Conservation (phyloP, 169 alveolate genomes). For the Cryptosporidium xiaoi region DNA sequence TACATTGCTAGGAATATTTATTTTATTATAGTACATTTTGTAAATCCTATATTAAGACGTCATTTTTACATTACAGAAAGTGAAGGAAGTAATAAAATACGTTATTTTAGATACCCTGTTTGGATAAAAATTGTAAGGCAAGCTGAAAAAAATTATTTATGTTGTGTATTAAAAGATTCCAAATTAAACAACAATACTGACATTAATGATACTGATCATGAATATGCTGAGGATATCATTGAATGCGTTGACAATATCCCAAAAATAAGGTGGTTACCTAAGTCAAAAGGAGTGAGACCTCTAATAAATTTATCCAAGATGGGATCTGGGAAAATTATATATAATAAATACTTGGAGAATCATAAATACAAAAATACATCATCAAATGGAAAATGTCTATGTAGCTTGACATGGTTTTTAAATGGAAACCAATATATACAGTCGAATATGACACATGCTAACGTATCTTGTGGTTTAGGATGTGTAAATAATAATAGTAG, state of each 20-base stretch:
- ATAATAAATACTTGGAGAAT: neutral
- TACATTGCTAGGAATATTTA: slow-evolving; percentile 63
- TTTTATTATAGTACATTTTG: slow-evolving; percentile 28
- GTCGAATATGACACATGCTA: neutral
- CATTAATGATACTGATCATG: neutral
- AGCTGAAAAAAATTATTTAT: slow-evolving; percentile 42
- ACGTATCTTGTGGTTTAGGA: too few relatives aligned
- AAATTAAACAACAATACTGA: neutral
- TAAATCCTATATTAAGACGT: slow-evolving; percentile 57
- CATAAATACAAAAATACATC: slow-evolving; percentile 1
- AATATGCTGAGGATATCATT: neutral
- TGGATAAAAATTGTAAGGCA: slow-evolving; percentile 69
- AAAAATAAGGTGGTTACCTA: slow-evolving; percentile 66
- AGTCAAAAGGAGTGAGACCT: slow-evolving; percentile 61
- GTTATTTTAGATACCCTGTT: slow-evolving; percentile 60
- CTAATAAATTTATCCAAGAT: slow-evolving; percentile 34
- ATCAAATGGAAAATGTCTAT: neutral
- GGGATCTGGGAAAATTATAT: slow-evolving; percentile 53
- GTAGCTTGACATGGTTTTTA: slow-evolving; percentile 20
- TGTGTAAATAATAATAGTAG: neutral
- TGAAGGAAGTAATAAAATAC: slow-evolving; percentile 46
- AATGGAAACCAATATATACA: neutral
- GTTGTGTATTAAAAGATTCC: slow-evolving; percentile 11
- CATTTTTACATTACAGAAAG: slow-evolving; percentile 61
- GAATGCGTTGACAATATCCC: slow-evolving; percentile 42